These are phyloP conservation scores for Poterioochromonas sp. DNA, from an alignment of 352 stramenopile species.

Conservation along the genomic window DNA sequence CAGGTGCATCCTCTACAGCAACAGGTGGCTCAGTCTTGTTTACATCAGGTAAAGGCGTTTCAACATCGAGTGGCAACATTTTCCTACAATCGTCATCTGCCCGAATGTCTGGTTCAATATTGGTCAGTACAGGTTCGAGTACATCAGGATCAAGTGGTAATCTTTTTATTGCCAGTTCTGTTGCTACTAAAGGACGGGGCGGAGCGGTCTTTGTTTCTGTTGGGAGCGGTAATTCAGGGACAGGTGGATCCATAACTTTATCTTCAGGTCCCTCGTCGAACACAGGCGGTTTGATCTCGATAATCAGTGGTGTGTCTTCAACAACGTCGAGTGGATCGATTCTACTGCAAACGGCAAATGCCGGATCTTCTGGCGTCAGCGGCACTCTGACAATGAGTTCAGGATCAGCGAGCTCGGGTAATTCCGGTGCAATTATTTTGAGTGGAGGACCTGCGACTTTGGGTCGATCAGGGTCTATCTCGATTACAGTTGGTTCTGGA, in stretches of 20 bases:
- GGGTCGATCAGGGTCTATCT: not conserved
- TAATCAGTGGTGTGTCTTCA: not conserved
- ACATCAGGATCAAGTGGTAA: constrained; percentile 51
- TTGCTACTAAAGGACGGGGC: constrained; percentile 49
- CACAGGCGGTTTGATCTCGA: not conserved
- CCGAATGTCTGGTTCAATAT: not conserved
- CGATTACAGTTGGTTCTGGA: constrained; percentile 32
- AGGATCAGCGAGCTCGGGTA: not conserved
- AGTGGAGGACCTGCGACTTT: not conserved
- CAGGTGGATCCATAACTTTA: not conserved
- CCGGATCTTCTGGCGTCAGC: constrained; percentile 6
- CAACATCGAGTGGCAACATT: constrained; percentile 15
- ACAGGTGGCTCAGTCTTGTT: not conserved
- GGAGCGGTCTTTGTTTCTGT: constrained; percentile 44
- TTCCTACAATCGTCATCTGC: constrained; percentile 18
- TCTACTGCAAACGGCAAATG: constrained; percentile 6
- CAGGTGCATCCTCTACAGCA: constrained; percentile 45
- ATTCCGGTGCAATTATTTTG: constrained; percentile 32
- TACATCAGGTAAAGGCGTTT: not conserved
- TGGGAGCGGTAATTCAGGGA: not conserved
- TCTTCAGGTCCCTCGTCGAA: not conserved
- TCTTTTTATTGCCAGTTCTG: constrained; percentile 64
- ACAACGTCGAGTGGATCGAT: constrained; percentile 7
- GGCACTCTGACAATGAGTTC: not conserved
- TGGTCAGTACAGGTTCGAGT: not conserved